Evolutionary conservation across 495 filamentous ascomycete species (phyloP).

Genomic region (Lepidopterella palustris): DNA sequence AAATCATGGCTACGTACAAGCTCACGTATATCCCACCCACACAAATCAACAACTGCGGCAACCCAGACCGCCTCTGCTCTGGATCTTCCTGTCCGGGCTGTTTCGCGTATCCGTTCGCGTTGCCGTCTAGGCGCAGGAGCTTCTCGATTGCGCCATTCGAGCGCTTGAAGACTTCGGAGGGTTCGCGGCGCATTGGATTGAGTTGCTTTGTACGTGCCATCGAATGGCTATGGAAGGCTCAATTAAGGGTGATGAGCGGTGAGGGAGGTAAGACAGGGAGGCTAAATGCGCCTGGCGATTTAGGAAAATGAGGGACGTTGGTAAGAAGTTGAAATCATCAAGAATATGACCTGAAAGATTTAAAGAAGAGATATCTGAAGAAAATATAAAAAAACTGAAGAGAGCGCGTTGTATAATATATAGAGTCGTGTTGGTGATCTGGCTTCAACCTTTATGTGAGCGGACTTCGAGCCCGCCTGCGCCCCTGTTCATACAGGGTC

Average conservation of each 20-base stretch:
- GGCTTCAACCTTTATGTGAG: conserved; percentile 2
- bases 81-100: conserved; percentile 9
- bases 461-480: background rate
- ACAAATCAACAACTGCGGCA: conserved; percentile 73
- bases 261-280: background rate
- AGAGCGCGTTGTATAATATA: background rate
- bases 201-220: conserved; percentile 25
- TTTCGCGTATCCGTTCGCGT: conserved; percentile 9
- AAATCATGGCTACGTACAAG: conserved; percentile 62
- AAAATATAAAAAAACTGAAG: background rate
- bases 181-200: conserved; percentile 17
- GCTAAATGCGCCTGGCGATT: background rate
- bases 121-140: conserved; percentile 3
- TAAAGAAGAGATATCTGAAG: background rate
- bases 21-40: conserved; percentile 91
- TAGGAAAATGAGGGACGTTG: too few relatives aligned
- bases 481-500: background rate
- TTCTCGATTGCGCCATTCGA: conserved; percentile 17
- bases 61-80: conserved; percentile 43
- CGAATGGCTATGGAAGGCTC: background rate
- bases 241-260: background rate
- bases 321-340: background rate
- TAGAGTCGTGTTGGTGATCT: background rate
- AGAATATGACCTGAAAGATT: background rate
- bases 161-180: conserved; percentile 25